Evolutionary conservation across 495 filamentous ascomycete genomes (phyloP), one percentile per base, ranked within the genome.

Genomic region (Hyaloscypha finlandica): DNA sequence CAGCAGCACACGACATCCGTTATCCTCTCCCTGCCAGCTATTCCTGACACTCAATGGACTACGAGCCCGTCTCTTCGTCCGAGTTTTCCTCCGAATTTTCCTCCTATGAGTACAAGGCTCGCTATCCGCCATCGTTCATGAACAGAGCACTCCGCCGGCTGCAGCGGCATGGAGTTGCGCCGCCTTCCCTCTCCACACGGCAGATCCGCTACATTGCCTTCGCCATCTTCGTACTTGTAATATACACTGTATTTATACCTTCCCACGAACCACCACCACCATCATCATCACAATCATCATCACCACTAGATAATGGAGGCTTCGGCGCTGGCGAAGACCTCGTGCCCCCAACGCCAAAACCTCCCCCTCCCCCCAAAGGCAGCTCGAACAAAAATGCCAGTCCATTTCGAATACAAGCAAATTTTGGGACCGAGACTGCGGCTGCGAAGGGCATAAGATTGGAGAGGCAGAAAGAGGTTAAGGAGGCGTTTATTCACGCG

Each of bases 401-500:
- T 48, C 42, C 42, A 48, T 48, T 48, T 19, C 42, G 32, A 61
- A 61, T 61, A 20, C 59, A 61, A 30, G 35, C 33, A 6, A 20
- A 20, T 2, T 61, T 61, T 48, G 19, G 33, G 8, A 9, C 35
- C 63, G 91, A 96, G 72, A 78, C 84, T 0, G 75, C 81, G 0
- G 75, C 78, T 2, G 84, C 81, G 19, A 87, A 85, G 67, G 81
- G 81, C 66, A 81, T 83, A 69, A 87, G 92, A 12, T 68, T 89
- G 66, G 73, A 81, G 59, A 86, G 88, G 53, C 84, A 88, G 64
- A 80, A 83, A 20, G 77, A 82, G 82, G 87, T 97, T n/a, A 92
- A 88, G 72, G 81, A 86, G 20, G 88, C 89, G 25, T 93, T 96
- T 71, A 71, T 84, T 60, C 90, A 89, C 69, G 82, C 89, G 0